Base-by-base conservation (phyloP, 1,284 basidiomycete genomes). In the Sphagnurus paluster region DNA sequence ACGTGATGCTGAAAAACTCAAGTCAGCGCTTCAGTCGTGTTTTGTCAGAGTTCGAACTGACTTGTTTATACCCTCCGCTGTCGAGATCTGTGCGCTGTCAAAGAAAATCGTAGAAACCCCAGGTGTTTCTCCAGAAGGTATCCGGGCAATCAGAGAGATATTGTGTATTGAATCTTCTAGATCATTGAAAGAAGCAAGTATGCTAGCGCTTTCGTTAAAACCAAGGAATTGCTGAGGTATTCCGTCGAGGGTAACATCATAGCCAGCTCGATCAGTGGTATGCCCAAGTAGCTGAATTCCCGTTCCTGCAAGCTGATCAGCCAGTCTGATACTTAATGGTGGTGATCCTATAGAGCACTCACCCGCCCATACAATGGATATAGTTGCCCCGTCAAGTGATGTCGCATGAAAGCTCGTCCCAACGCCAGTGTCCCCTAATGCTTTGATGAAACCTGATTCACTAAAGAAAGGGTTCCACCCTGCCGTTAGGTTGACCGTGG, bases 381-480 rank as follows among this genome's bases (percentile, higher is more conserved):
- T 54, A 9, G 72, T 70, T 8, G 84, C 82, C 14, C 75, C 75
- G 56, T 84, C 61, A 50, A 62, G 67, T 7, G 74, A 71, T 16
- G 86, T 87, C 44, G 78, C 67, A 59, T 88, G 86, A 26, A 68
- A 66, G 56, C 78, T 82, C 13, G 68, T 72, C 9, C 84, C 84
- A 38, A 68, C 68, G 10, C 79, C 83, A 32, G 65, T 58, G 56
- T 72, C 58, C 11, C 77, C 77, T 16, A 61, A 67, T 36, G 62
- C 54, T 13, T 63, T 58, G 2, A 73, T 70, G 44, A 76, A 80
- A 8, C 78, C 78, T 5, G 80, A 75, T 35, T 36, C 40, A 5
- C 69, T 64, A 60, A 75, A 85, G 63, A 72, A 76, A 14, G 82
- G 76, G 59, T 80, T 80, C 87, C 86, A 89, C 57, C 84, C 82